Conservation (phyloP, 2,329 filamentous ascomycete genomes). For the Colletotrichum tropicicola region DNA sequence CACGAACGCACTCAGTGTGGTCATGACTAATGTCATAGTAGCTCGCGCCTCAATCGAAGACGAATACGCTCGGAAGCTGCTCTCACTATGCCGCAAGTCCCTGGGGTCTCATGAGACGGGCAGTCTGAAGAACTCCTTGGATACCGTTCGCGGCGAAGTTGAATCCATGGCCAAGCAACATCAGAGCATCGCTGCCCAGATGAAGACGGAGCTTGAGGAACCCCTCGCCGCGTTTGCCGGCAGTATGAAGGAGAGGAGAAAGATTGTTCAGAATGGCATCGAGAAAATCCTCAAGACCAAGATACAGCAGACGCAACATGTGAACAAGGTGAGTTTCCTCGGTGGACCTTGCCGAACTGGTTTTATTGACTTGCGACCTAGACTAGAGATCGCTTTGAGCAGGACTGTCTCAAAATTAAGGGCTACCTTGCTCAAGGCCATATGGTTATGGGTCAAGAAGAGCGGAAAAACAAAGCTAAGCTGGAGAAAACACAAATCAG, state of each 20-base stretch:
- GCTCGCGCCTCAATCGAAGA: conserved; percentile 95
- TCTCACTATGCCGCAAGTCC: conserved; percentile 86
- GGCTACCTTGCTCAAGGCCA: conserved; percentile 98
- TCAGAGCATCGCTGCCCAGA: conserved; percentile 87
- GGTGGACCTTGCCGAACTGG: not conserved
- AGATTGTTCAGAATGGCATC: conserved; percentile 93
- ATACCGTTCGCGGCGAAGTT: conserved; percentile 87
- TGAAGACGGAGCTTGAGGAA: conserved; percentile 96
- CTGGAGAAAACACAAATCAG: conserved; percentile 98
- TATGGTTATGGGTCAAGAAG: conserved; percentile 99
- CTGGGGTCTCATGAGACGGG: conserved; percentile 89
- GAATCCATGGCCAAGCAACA: conserved; percentile 96
- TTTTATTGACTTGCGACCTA: conserved; percentile 41
- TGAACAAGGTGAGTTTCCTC: conserved; percentile 79
- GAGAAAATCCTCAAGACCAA: conserved; percentile 96
- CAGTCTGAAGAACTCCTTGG: conserved; percentile 83
- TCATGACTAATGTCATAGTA: conserved; percentile 40
- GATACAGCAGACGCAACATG: conserved; percentile 86
- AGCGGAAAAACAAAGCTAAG: conserved; percentile 98
- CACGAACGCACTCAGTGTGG: not conserved
- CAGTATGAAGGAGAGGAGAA: conserved; percentile 94
- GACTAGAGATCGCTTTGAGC: conserved; percentile 94
- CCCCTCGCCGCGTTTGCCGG: conserved; percentile 91
- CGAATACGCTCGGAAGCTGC: conserved; percentile 90
- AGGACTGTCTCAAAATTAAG: conserved; percentile 98